Conservation (phyloP, 306 rosid genomes). For the Pachyrhizus erosus region DNA sequence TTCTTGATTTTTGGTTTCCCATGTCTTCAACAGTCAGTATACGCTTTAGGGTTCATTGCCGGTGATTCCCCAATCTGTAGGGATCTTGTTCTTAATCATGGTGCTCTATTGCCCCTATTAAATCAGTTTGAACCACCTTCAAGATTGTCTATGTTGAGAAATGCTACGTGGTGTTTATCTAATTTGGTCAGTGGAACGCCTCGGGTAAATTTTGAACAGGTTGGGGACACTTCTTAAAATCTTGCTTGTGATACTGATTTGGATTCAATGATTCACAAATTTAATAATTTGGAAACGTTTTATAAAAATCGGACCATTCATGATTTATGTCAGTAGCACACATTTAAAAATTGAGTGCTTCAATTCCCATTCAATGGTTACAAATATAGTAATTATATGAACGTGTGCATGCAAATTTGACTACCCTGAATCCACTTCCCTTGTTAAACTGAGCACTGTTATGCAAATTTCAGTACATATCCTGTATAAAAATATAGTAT, state of each 20-base stretch:
- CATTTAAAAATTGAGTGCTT: no score
- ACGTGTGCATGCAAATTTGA: no score
- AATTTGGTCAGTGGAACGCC: constrained; percentile 75
- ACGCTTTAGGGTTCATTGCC: constrained; percentile 60
- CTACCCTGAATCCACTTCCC: background rate
- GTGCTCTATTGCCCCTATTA: constrained; percentile 63
- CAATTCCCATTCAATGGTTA: background rate
- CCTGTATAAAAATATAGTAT: background rate
- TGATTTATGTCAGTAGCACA: background rate
- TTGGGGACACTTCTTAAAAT: constrained; percentile 8
- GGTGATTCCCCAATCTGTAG: constrained; percentile 49
- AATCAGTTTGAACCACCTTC: constrained; percentile 28
- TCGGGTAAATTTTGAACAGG: constrained; percentile 65
- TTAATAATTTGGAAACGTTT: background rate
- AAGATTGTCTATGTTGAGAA: constrained; percentile 39
- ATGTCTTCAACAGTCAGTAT: background rate
- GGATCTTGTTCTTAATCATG: constrained; percentile 68
- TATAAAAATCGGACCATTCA: no score
- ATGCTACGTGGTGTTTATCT: constrained; percentile 74
- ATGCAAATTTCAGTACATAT: no score
- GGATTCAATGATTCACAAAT: no score
- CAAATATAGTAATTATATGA: background rate
- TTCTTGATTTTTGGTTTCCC: no score
- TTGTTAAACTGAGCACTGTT: background rate
- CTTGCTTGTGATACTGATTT: background rate